Base-by-base conservation (phyloP, 805 yeast species). In the Wilhelminamyces savonicus region DNA sequence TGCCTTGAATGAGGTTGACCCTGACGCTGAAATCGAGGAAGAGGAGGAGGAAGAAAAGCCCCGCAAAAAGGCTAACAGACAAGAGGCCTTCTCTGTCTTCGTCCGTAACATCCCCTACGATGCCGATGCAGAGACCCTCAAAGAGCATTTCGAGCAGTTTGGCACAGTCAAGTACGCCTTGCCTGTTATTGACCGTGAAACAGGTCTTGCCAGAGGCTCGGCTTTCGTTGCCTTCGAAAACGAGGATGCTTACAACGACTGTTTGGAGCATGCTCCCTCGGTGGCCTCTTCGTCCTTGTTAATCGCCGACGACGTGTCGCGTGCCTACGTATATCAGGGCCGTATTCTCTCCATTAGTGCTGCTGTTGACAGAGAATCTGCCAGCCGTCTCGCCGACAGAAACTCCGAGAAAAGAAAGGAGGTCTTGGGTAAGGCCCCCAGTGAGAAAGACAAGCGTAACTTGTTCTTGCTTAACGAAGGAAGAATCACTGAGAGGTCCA, bases 91-190 rank as follows among this genome's bases (percentile, higher is more conserved):
- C 40, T 79, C 95, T 4, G 57, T 92, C 15, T 92, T 92, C 51
- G 84, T 92, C 8, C 76, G 98, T 50, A 92, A 92, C 49, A 76
- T 92, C 21, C 97, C 98, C 1, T 92, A 90, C 50, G 96, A 86
- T 56, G 94, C 96, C 4, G 86, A 94, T 21, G 72, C 71, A 27
- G 97, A 88, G 32, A 56, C 79, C 2, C 66, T 92, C 23, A 69
- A 65, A 27, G 85, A 77, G 30, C 97, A 90, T 53, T 92, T 92
- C 48, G 56, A 60, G 34, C 71, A 76, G 43, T 87, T 92, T 52
- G 98, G 98, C 9, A 72, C 82, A 5, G 86, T 92, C 14, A 80
- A 82, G 44, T 92, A 87, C 52, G 98, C 98, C 1, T 68, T 92
- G 26, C 96, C 97, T 0, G 98, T 92, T 10, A 67, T 81, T 39